Conservation (phyloP, 176 grass and related monocot genomes). For the Musa troglodytarum region DNA sequence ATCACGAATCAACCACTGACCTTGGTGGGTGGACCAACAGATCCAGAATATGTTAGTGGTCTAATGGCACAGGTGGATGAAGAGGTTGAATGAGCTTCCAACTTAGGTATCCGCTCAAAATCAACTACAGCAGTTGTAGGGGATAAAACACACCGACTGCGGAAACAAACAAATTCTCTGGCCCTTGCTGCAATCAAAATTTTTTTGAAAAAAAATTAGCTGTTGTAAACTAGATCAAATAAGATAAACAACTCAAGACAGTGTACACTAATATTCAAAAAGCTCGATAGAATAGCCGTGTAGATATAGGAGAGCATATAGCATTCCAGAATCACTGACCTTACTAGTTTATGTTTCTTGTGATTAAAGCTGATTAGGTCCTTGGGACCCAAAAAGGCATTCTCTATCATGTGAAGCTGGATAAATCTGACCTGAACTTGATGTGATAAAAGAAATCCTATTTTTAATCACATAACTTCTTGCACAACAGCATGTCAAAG, state of each 20-base stretch:
- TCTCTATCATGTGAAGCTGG: neutral
- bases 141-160: conserved; percentile 7
- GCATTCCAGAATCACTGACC: neutral
- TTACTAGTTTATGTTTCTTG: neutral
- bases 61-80: neutral
- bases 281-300: neutral
- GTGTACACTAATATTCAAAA: neutral
- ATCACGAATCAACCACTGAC: neutral
- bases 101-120: neutral
- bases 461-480: neutral
- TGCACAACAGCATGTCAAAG: neutral
- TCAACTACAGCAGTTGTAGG: conserved; percentile 11
- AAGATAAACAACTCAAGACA: neutral
- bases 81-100: conserved; percentile 12
- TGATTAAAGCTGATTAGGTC: neutral
- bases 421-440: neutral
- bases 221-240: neutral
- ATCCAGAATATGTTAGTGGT: conserved; percentile 8
- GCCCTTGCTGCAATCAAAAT: conserved; percentile 2
- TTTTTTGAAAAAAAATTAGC: neutral
- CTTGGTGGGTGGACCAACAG: conserved; percentile 13
- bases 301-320: neutral
- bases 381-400: neutral
- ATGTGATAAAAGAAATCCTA: neutral
- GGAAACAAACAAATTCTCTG: conserved; percentile 14